Base-by-base conservation (phyloP, 345 rosid genomes). In the Cardamine resedifolia region DNA sequence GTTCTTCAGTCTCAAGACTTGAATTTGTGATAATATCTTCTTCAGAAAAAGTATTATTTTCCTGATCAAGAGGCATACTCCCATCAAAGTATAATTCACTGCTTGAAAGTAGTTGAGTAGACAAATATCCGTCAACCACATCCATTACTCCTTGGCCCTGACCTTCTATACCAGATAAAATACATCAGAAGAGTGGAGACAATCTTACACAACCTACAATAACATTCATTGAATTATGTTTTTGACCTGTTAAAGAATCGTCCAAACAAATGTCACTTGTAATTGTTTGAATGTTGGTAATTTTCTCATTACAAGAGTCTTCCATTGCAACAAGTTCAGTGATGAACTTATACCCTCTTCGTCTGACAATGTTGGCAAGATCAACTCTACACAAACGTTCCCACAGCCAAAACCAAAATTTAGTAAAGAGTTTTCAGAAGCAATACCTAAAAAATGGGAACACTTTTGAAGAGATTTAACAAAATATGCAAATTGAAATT, bases 321-420 rank as follows among this genome's bases (percentile, higher is more conserved):
- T 64, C 67, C 21, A 67, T 79, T 3, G 81, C 75, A 78, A 91
- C 86, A 79, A 91, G 90, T 73, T 87, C 85, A 44, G 49, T 68
- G 15, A 91, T 68, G 57, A 82, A 64, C 80, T 86, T 95, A 66
- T 90, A 88, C 41, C 99, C 99, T 74, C 99, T 89, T 71, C 99
- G 72, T 78, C 97, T 80, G 38, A 91, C 90, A 78, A 95, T 58
- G 76, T 91, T 75, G 26, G 96, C 97, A 81, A 95, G 93, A 77
- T 95, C 96, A 80, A 51, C 86, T 85, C 99, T 95, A 77, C 27
- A 23, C 19, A 58, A 58, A 27, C 7, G n/a, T n/a, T n/a, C n/a
- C n/a, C n/a, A n/a, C n/a, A n/a, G n/a, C n/a, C n/a, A n/a, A n/a
- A n/a, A n/a, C n/a, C n/a, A 15, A 41, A 30, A 67, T 16, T 16